Conservation (phyloP, 2,329 filamentous ascomycete species). For the Graphilbum sp. region DNA sequence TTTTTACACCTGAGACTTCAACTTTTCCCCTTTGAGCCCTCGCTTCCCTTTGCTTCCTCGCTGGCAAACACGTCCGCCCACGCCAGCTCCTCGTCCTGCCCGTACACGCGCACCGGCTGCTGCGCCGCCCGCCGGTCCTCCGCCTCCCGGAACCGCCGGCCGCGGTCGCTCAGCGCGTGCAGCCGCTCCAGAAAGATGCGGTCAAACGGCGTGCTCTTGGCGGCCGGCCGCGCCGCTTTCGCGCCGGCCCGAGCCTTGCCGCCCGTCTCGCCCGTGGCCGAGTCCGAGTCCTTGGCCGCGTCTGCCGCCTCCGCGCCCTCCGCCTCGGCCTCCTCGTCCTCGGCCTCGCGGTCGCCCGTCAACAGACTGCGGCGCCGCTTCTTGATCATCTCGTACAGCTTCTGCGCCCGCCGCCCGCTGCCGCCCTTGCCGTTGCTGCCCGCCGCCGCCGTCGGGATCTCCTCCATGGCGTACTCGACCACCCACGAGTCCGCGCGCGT, state of each 20-base stretch:
- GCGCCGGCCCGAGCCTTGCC: too few species aligned
- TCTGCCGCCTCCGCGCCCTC: background rate
- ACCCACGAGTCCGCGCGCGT: conserved; percentile 37
- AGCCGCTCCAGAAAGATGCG: conserved; percentile 7
- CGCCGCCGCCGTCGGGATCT: conserved; percentile 2
- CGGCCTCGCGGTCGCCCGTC: background rate
- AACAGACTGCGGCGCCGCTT: conserved; percentile 5
- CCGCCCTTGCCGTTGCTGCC: background rate
- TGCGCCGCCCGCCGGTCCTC: conserved; percentile 28
- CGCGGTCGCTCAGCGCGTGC: conserved; percentile 7
- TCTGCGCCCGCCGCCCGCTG: background rate
- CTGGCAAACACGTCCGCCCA: conserved; percentile 20
- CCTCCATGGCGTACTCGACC: conserved; percentile 62
- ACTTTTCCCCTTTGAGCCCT: background rate
- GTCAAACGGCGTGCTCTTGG: conserved; percentile 3
- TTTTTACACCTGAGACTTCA: background rate
- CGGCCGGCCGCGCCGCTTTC: too few species aligned
- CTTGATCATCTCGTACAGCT: conserved; percentile 7
- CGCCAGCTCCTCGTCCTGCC: conserved; percentile 18
- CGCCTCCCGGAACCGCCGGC: conserved; percentile 13
- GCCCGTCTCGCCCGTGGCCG: too few species aligned
- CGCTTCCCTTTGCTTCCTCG: background rate
- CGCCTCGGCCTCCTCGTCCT: background rate
- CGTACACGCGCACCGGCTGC: conserved; percentile 30
- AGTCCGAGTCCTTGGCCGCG: background rate